phyloP scores from a whole-genome alignment of 192 early-diverging fungal genomes.

The Coemansia sp. region DNA sequence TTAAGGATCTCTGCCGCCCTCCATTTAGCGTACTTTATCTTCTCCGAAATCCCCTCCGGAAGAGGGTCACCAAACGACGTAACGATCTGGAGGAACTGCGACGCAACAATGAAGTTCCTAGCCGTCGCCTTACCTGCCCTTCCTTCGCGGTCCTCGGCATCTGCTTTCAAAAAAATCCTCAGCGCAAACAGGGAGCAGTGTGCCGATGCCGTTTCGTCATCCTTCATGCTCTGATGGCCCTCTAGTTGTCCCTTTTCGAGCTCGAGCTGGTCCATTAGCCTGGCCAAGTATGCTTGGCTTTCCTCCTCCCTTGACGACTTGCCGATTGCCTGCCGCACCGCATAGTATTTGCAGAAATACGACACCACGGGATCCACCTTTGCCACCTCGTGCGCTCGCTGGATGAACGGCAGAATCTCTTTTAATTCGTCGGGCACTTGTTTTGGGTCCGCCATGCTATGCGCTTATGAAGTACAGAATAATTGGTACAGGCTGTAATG shows the following conservation, averaged over 20 bases:
- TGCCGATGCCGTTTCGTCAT: constrained; percentile 75
- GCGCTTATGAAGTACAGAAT: not conserved
- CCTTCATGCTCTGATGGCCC: constrained; percentile 68
- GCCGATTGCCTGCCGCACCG: constrained; percentile 76
- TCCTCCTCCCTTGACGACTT: constrained; percentile 49
- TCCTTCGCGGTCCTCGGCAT: constrained; percentile 87
- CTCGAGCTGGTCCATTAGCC: constrained; percentile 82
- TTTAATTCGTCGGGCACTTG: constrained; percentile 65
- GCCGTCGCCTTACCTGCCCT: constrained; percentile 83
- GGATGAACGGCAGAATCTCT: constrained; percentile 76
- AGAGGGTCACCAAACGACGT: constrained; percentile 77
- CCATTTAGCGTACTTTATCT: constrained; percentile 96
- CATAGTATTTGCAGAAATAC: constrained; percentile 92
- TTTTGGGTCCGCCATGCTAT: constrained; percentile 19
- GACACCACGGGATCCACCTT: constrained; percentile 84
- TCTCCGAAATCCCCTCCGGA: constrained; percentile 69
- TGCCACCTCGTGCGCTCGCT: constrained; percentile 78
- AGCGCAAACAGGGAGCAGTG: constrained; percentile 92
- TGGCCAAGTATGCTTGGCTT: constrained; percentile 64
- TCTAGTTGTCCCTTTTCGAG: constrained; percentile 68
- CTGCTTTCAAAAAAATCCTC: constrained; percentile 85
- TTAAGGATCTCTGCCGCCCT: constrained; percentile 94
- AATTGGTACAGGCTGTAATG: not conserved
- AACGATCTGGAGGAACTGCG: constrained; percentile 87
- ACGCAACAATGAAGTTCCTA: constrained; percentile 85